Base-by-base conservation (phyloP, 2,329 filamentous ascomycete species). In the Arthrobotrys pseudoclavata region DNA sequence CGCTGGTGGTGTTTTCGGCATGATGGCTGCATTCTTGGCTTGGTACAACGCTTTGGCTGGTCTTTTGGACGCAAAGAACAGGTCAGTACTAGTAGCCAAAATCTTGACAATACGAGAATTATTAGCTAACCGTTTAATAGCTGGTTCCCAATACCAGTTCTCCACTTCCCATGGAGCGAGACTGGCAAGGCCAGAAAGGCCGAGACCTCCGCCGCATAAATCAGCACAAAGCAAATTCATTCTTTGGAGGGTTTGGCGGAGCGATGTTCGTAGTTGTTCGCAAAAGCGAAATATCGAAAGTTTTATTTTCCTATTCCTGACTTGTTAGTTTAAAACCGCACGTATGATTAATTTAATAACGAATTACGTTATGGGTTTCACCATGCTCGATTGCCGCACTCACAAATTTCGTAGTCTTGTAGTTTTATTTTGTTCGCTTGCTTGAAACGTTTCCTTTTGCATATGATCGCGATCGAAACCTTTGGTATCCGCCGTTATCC, bases 41-140 rank as follows among this genome's bases (percentile, higher is more conserved):
- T 96, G 93, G 93, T 96, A 95, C 85, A 94, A 93, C 82, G 92
- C 93, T 42, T 86, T 95, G 76, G 92, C 92, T 64, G 92, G 92
- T 88, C 89, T 96, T 72, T 91, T 91, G 79, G 92, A 96, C 81
- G 84, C 82, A 64, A 85, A 83, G 80, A 87, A 87, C 83, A 82
- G 72, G 81, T 82, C 80, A 79, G 62, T 80, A 40, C 12, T 40
- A 76, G 37, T 40, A 45, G 37, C 24, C 13, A 6, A 2, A 10
- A 12, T 37, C 7, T 20, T 7, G 10, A 40, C 20, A 37, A 13
- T 50, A 20, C n/a, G 45, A 29, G 45, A 22, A 37, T 47, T 34
- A 31, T 34, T 37, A 26, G 53, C 79, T 76, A 52, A 79, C 79
- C 29, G 10, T 53, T 29, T 12, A 24, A 52, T 40, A 70, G 76